Percentiles rank a stretch among this genome's conserved stretches.
These are phyloP conservation scores for Calcarisporium arbuscula DNA, from an alignment of 2,329 filamentous ascomycete genomes.

Conservation along the genomic window DNA sequence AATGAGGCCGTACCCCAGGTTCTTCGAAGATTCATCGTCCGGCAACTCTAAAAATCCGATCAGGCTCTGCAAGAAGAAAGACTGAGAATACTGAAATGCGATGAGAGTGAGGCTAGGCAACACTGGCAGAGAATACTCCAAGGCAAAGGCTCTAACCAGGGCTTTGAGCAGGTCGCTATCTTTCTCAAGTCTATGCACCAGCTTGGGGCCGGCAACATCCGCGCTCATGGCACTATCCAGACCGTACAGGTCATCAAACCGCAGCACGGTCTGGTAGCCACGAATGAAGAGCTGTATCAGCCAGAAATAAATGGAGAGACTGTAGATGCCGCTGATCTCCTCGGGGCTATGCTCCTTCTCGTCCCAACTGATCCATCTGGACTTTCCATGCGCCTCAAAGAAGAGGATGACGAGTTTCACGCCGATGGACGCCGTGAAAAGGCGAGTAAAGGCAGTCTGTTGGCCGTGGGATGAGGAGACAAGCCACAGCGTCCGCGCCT, in stretches of 20 bases:
- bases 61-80: slow-evolving; percentile 18
- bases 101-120: slow-evolving; percentile 19
- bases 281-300: slow-evolving; percentile 25
- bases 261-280: slow-evolving; percentile 28
- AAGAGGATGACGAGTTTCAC: slow-evolving; percentile 29
- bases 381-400: slow-evolving; percentile 32
- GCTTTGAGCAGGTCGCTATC: no score
- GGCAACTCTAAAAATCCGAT: slow-evolving; percentile 17
- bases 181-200: no score
- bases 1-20: slow-evolving; percentile 34
- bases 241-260: slow-evolving; percentile 26
- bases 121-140: slow-evolving; percentile 9
- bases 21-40: slow-evolving; percentile 4
- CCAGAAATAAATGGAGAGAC: slow-evolving; percentile 27
- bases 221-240: slow-evolving; percentile 23
- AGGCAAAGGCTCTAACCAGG: no score
- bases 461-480: slow-evolving; percentile 13
- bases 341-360: slow-evolving; percentile 30
- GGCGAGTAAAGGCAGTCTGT: slow-evolving; percentile 15
- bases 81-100: slow-evolving; percentile 22
- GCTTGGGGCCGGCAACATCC: no score
- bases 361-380: slow-evolving; percentile 32
- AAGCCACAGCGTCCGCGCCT: slow-evolving; percentile 22
- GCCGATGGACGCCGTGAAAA: slow-evolving; percentile 28
- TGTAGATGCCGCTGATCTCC: slow-evolving; percentile 26